phyloP scores from a whole-genome alignment of 2,329 filamentous ascomycete species.

The Fusarium sp. region DNA sequence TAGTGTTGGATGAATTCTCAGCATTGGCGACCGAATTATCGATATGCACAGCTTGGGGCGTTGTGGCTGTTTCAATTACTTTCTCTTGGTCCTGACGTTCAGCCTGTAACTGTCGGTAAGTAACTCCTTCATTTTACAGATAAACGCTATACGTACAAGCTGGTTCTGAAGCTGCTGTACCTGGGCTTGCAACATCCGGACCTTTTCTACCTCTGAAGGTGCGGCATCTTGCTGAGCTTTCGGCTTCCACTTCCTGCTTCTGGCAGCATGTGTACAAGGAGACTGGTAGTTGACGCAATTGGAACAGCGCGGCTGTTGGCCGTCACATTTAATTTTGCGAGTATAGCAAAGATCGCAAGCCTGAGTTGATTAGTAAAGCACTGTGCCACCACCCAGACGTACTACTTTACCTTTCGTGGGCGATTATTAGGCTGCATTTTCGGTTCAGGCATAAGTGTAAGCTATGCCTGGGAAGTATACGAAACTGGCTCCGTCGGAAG shows the following conservation, averaged over 20 bases:
- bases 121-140: accelerated
- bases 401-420: conserved; percentile 3
- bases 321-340: conserved; percentile 21
- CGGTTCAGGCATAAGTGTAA: accelerated
- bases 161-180: conserved; percentile 3
- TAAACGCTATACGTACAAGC: neutral
- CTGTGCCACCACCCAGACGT: neutral
- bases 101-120: neutral
- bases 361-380: neutral
- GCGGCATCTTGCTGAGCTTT: neutral
- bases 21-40: neutral
- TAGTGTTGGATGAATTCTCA: neutral
- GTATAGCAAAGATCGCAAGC: conserved; percentile 22
- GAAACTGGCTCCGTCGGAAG: too few species aligned
- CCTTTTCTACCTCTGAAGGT: neutral
- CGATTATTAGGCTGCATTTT: neutral
- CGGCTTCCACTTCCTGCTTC: conserved; percentile 16
- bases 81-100: neutral
- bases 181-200: neutral
- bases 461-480: accelerated
- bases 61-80: accelerated
- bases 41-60: accelerated
- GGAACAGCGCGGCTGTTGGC: conserved; percentile 8
- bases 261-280: neutral
- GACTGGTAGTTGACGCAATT: conserved; percentile 16